Conservation (phyloP, 2,329 filamentous ascomycete genomes). For the Sphaerulina vaccinii region DNA sequence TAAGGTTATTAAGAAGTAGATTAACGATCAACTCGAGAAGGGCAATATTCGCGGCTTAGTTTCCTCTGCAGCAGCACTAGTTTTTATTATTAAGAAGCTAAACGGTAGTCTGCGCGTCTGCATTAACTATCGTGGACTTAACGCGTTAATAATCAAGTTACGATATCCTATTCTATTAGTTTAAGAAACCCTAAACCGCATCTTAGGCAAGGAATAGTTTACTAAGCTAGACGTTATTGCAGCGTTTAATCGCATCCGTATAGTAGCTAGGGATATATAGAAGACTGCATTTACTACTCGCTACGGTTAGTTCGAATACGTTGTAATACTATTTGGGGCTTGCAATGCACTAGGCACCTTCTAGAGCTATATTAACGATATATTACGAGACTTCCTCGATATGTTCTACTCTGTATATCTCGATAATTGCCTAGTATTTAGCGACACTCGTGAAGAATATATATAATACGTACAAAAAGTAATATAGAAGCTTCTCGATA, state of each 20-base stretch:
- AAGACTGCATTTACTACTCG: constrained; percentile 16
- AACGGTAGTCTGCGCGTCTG: constrained; percentile 25
- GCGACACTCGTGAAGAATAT: constrained; percentile 4
- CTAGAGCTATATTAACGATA: constrained; percentile 14
- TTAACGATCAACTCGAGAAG: constrained; percentile 14
- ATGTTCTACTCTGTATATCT: constrained; percentile 9
- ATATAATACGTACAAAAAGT: constrained; percentile 24
- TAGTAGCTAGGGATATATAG: constrained; percentile 8
- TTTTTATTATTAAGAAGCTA: constrained; percentile 12
- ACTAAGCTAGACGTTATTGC: constrained; percentile 26
- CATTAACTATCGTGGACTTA: constrained; percentile 33
- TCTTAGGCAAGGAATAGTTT: constrained; percentile 23
- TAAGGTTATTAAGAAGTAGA: constrained; percentile 14
- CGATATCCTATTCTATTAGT: constrained; percentile 33
- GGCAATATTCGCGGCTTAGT: constrained; percentile 2
- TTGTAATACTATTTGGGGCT: constrained; percentile 14
- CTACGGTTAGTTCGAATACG: constrained; percentile 14
- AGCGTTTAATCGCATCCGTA: constrained; percentile 17
- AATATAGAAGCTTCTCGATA: constrained; percentile 14
- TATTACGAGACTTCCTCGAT: constrained; percentile 8
- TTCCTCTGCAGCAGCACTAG: not conserved
- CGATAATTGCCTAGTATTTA: constrained; percentile 9
- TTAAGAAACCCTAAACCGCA: constrained; percentile 26
- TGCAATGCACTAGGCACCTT: constrained; percentile 7
- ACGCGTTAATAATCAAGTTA: constrained; percentile 32